Base-by-base conservation (phyloP, 2,329 filamentous ascomycete genomes). In the Fusarium buharicum region DNA sequence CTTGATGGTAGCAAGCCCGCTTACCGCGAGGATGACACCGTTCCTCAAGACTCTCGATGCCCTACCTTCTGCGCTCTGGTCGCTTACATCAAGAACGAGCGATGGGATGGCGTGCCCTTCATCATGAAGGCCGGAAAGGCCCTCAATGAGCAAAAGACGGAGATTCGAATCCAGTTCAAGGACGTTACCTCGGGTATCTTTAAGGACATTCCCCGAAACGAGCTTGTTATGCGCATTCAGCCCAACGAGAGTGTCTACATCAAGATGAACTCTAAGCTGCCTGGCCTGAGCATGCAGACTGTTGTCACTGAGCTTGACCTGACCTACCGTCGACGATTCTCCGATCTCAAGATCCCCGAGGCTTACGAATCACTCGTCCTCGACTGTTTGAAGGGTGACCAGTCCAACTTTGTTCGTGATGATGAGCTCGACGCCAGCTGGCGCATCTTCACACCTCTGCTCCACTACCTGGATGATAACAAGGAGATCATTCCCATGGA, bases 181-280 rank as follows among this genome's bases (percentile, higher is more conserved):
- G 95, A 99, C 76, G 95, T 99, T 66, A 98, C 95, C 18, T 97
- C 93, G 44, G 95, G 96, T 69, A 99, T 99, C 79, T 99, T 99
- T 84, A 98, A 98, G 86, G 94, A 99, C 77, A 99, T 99, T 74
- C 96, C 95, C 58, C 90, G 96, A 70, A 99, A 99, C 83, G 95
- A 99, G 82, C 90, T 99, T 67, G 95, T 99, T 73, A 97, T 99
- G 83, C 93, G 95, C 69, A 96, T 99, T 67, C 95, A 99, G 83
- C 95, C 95, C 72, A 99, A 99, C 82, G 95, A 99, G 85, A 96
- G 92, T 76, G 93, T 99, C 69, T 99, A 99, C 82, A 96, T 98
- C 79, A 99, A 99, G 88, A 99, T 99, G 95, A 99, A 99, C 89
- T 98, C 94, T 27, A 99, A 99, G 85, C 85, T 99, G 57, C 96